Percentiles rank a stretch among this genome's conserved stretches.
phyloP scores from a whole-genome alignment of 257 asterid species.

The Pogostemon cablin region DNA sequence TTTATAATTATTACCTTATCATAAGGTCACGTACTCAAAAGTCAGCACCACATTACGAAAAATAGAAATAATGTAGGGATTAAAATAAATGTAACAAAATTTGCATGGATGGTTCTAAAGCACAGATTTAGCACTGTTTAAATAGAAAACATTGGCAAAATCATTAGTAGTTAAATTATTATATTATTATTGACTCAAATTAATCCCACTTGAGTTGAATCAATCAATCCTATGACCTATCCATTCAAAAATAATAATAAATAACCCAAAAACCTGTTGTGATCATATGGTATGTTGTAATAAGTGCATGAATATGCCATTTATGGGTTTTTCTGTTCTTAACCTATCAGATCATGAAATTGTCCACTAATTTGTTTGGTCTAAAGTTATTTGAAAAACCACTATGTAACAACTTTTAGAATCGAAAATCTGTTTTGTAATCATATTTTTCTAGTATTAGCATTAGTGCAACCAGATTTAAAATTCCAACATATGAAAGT shows the following conservation, averaged over 20 bases:
- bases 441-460: constrained; percentile 3
- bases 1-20: neutral
- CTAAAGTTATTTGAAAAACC: constrained; percentile 29
- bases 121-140: neutral
- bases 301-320: constrained; percentile 31
- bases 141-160: neutral
- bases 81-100: no score
- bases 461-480: constrained; percentile 28
- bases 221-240: constrained; percentile 17
- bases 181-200: neutral
- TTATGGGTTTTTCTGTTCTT: constrained; percentile 25
- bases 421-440: neutral
- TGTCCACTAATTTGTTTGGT: constrained; percentile 29
- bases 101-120: constrained; percentile 19
- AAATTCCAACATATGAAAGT: neutral
- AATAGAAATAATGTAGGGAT: neutral
- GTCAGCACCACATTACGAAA: neutral
- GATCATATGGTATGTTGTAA: constrained; percentile 11
- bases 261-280: neutral
- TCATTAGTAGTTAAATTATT: neutral
- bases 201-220: constrained; percentile 26
- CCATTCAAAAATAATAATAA: neutral
- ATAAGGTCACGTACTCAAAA: neutral
- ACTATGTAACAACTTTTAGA: no score
- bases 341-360: constrained; percentile 20